Evolutionary conservation across 768 basidiomycete species (phyloP), one percentile per base, ranked within the genome.

Genomic region (Pilatotrama ljubarskyi): DNA sequence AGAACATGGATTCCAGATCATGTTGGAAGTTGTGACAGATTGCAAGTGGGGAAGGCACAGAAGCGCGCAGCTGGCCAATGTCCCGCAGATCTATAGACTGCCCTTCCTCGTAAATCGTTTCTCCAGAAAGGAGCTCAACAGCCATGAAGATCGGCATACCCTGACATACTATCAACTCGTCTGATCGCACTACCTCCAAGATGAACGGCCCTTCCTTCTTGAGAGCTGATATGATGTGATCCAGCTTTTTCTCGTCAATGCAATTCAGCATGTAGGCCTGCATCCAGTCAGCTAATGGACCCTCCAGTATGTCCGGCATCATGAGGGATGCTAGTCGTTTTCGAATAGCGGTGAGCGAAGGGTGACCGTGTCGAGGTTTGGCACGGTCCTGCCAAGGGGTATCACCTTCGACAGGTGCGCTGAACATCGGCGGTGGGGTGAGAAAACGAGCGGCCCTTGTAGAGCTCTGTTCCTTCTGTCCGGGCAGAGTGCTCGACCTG

Each of bases 11-110:
- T 35, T 55, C 53, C 43, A 46, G 11, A 17, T 46, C 53, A 15
- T 55, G 53, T 24, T 46, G 43, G 35, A 55, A 55, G 32, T 44
- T 55, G 53, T 55, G 53, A 24, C 43, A 43, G 35, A 55, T 17
- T 8, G 35, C 32, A 18, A 36, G 18, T 11, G 29, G 29, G 29
- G 29, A 10, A 32, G 5, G 29, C 29, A 10, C 29, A 32, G 29
- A 32, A 32, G 29, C 29, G 29, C 29, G 29, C 29, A 32, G 29
- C 29, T 32, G 29, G 29, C 29, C 29, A 4, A 32, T 17, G 3
- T 26, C 40, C 17, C n/a, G 26, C 15, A 41, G 14, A 25, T 17
- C 25, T 18, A 46, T 29, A 4, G 13, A 32, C 29, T 4, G 29
- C 29, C 22, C n/a, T 1, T 15, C 22, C 43, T 32, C 22, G 35